Base-by-base conservation (phyloP, 441 rosid genomes). In the Populus tomentosa region DNA sequence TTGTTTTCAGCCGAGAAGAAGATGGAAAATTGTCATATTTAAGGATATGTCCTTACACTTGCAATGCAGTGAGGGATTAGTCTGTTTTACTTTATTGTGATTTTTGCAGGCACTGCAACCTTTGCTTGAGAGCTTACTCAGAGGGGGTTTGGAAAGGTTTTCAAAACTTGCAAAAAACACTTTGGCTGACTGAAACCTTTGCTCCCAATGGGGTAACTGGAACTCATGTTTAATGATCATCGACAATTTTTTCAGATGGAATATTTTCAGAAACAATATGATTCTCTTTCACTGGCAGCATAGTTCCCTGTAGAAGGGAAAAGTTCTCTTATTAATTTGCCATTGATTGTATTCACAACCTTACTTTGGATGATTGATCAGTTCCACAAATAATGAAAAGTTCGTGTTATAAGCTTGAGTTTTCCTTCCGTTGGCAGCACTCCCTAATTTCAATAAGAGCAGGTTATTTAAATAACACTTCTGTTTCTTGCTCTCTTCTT, bases 101-200 rank as follows among this genome's bases (percentile, higher is more conserved):
- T 64, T 77, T 64, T 61, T 79, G 70, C 88, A 95, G 98, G 92
- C 93, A 50, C 89, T 95, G 86, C 85, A 91, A 82, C 97, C 97
- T 70, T 83, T 91, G 71, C 92, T 93, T 67, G 90, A 90, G 90
- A 86, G 87, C 79, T 80, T 93, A 74, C 91, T 95, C 69, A 67
- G 63, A 33, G 70, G 86, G 14, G 94, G 97, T 70, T 78, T 93
- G 86, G 94, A 90, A 30, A 88, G 85, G 64, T 95, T 95, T 84
- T 91, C 90, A 77, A 82, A 72, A 76, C 72, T 85, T 67, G 94
- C 89, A 28, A 90, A 87, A 85, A 84, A 77, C 80, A 75, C 82
- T 79, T 73, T 69, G 35, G 69, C 84, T 67, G 72, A 50, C 74
- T 77, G 66, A 75, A 61, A 71, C 26, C 67, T n/a, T 56, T 36